Evolutionary conservation across 2,329 filamentous ascomycete genomes (phyloP).

Genomic region (Alternaria gaisen): DNA sequence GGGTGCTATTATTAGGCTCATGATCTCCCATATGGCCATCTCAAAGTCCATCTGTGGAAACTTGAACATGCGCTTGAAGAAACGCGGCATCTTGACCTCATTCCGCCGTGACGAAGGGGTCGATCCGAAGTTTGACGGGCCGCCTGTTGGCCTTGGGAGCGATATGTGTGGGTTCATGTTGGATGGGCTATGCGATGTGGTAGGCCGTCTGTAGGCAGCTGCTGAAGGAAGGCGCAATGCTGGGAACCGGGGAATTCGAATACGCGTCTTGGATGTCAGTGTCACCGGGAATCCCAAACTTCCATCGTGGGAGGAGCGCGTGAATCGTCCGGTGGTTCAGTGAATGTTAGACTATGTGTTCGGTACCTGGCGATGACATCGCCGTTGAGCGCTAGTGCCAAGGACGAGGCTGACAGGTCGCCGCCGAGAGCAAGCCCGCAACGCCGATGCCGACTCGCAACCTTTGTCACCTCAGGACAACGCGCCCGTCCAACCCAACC

Average conservation of each 20-base stretch:
- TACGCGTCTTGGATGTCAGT: background rate
- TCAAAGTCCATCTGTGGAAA: constrained; percentile 80
- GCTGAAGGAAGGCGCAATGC: background rate
- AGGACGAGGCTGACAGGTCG: constrained; percentile 18
- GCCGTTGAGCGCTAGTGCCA: constrained; percentile 24
- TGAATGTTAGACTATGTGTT: constrained; percentile 10
- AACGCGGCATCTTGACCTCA: constrained; percentile 69
- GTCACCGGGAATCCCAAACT: constrained; percentile 14
- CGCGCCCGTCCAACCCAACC: constrained; percentile 8
- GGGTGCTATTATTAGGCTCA: constrained; percentile 71
- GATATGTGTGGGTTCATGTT: constrained; percentile 69
- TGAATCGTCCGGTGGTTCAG: constrained; percentile 4
- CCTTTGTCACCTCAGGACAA: constrained; percentile 22
- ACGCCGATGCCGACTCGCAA: constrained; percentile 15
- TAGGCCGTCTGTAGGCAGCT: background rate
- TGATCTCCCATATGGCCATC: constrained; percentile 78
- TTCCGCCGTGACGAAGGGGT: constrained; percentile 59
- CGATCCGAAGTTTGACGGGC: constrained; percentile 61
- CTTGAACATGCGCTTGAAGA: constrained; percentile 75
- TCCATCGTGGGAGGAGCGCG: constrained; percentile 11
- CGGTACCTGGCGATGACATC: constrained; percentile 33
- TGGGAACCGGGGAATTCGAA: background rate
- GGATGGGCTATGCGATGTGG: constrained; percentile 3
- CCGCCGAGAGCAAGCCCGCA: constrained; percentile 14
- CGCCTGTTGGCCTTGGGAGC: constrained; percentile 66